Conservation (phyloP, 129 eudicot species). For the Gnaphalium uliginosum region DNA sequence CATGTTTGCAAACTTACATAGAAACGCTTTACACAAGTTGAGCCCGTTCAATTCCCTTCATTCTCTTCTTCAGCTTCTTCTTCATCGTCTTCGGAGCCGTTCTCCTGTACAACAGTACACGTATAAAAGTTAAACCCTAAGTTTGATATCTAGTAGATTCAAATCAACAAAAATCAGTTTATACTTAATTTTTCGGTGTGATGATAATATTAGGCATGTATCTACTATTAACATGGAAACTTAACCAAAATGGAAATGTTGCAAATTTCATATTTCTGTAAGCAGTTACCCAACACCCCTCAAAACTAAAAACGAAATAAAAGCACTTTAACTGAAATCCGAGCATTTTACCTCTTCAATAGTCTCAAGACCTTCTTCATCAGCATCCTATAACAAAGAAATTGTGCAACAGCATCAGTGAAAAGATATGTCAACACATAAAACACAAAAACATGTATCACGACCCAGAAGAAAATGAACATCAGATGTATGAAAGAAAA, state of each 20-base stretch:
- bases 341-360: constrained; percentile 46
- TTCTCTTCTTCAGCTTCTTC: background rate
- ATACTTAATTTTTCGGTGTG: background rate
- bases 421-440: background rate
- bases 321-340: background rate
- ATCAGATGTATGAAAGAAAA: background rate
- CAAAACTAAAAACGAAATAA: background rate
- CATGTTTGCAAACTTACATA: background rate
- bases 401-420: background rate
- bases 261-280: background rate
- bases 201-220: background rate
- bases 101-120: background rate
- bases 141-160: background rate
- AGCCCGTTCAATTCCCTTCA: background rate
- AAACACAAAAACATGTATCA: background rate
- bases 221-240: background rate
- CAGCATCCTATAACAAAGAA: constrained; percentile 53
- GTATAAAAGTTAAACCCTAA: background rate
- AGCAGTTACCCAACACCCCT: background rate
- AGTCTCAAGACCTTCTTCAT: constrained; percentile 57
- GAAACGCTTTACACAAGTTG: background rate
- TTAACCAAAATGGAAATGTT: background rate
- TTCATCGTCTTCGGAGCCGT: background rate
- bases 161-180: background rate
- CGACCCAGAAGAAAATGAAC: background rate